Evolutionary conservation across 73 alveolate species (phyloP).

Genomic region (Tetrahymena malaccensis): DNA sequence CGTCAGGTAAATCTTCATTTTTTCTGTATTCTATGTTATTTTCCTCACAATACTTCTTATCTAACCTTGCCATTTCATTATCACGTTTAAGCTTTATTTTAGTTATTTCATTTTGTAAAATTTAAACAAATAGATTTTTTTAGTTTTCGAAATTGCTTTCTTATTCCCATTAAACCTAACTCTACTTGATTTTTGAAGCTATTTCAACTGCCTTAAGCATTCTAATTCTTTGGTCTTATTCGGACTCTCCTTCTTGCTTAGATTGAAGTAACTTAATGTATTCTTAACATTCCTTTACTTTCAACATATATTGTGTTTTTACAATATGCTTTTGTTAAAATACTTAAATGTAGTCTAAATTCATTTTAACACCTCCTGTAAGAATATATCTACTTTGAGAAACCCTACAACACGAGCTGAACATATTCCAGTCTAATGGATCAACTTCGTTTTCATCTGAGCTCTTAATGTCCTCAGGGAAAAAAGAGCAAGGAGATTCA

Average conservation of each 20-base stretch:
- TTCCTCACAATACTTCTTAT: not conserved
- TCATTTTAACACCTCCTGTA: not conserved
- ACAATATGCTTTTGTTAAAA: not conserved
- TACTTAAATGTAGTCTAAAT: not conserved
- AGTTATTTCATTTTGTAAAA: not conserved
- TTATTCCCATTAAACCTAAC: not conserved
- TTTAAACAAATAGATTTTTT: not conserved
- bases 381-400: not conserved
- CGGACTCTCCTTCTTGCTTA: not conserved
- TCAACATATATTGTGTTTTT: not conserved
- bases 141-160: not conserved
- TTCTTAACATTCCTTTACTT: not conserved
- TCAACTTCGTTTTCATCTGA: not conserved
- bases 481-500: not conserved
- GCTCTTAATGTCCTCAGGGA: not conserved
- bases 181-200: not conserved
- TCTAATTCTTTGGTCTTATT: not conserved
- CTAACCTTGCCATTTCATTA: not conserved
- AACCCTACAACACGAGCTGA: not conserved
- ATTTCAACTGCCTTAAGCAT: not conserved
- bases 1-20: not conserved
- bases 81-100: not conserved
- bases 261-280: not conserved
- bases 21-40: not conserved
- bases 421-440: not conserved